Evolutionary conservation across 768 basidiomycete species (phyloP), one percentile per base, ranked within the genome.

Genomic region (Amanita rubescens): DNA sequence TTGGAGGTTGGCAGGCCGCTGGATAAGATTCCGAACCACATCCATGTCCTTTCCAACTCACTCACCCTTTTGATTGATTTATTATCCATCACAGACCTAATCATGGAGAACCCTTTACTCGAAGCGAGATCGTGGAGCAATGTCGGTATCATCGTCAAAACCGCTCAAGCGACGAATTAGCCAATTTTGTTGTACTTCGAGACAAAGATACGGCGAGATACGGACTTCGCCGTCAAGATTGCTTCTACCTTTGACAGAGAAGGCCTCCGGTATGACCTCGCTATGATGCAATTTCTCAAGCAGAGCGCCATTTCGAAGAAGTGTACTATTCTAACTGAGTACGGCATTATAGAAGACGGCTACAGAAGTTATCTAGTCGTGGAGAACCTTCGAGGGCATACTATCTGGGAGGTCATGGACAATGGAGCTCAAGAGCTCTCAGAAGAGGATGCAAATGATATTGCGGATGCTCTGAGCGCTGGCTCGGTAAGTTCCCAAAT

Each of bases 1-100:
- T 58, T 58, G 17, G 41, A 55, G 44, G 67, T 68, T 50, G 53
- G 47, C n/a, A 57, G 62, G 25, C 47, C 57, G 20, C n/a, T n/a
- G n/a, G n/a, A n/a, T n/a, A n/a, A n/a, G n/a, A n/a, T n/a, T n/a
- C n/a, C n/a, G n/a, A n/a, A n/a, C n/a, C 39, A 15, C 39, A 41
- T 41, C 39, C 39, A 41, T 41, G 6, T 41, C 39, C 39, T 41
- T 41, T 41, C 41, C n/a, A n/a, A n/a, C n/a, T n/a, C n/a, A n/a
- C n/a, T n/a, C n/a, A n/a, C n/a, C n/a, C 19, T 43, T 17, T 43
- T 43, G 41, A 43, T 43, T 43, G 41, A 43, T 43, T 43, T 43
- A 43, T 43, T 43, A 43, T 43, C 41, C n/a, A 43, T 43, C n/a
- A 43, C 41, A 43, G 41, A 17, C 41, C 41, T 43, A 43, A 6